A percentile compares a stretch with the other conserved stretches of the same genome.
Conservation (phyloP, 176 grass and related monocot species). For the Oryza glumipatula region DNA sequence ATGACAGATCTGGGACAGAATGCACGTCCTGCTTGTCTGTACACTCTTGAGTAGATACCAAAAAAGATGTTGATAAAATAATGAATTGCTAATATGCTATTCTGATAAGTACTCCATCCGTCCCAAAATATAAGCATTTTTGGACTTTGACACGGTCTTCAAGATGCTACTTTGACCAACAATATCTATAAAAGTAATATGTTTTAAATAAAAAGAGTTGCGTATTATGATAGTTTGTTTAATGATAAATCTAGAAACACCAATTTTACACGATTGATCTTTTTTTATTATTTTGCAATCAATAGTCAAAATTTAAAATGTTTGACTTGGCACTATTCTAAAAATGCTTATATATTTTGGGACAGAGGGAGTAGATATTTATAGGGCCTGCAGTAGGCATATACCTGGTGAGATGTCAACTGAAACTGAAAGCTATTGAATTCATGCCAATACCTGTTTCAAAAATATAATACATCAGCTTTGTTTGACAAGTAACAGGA, state of each 20-base stretch:
- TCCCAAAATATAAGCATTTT: too few relatives aligned
- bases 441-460: constrained; percentile 94
- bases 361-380: neutral
- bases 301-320: too few relatives aligned
- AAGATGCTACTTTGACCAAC: too few relatives aligned
- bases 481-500: constrained; percentile 18
- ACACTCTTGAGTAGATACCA: neutral
- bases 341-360: too few relatives aligned
- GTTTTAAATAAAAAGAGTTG: too few relatives aligned
- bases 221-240: too few relatives aligned
- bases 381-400: constrained; percentile 10
- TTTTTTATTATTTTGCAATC: too few relatives aligned
- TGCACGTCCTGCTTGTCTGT: constrained; percentile 20
- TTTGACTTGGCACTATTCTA: too few relatives aligned
- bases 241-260: too few relatives aligned
- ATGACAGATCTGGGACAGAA: constrained; percentile 30
- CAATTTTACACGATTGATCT: too few relatives aligned
- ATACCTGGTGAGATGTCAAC: constrained; percentile 97
- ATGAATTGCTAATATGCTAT: neutral
- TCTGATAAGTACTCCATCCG: neutral
- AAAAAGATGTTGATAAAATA: constrained; percentile 5
- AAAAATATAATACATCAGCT: constrained; percentile 29
- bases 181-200: too few relatives aligned
- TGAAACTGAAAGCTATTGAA: constrained; percentile 99
- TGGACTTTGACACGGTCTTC: too few relatives aligned